These are phyloP conservation scores for Hippophae rhamnoides DNA, from an alignment of 306 rosid genomes.

Conservation along the genomic window DNA sequence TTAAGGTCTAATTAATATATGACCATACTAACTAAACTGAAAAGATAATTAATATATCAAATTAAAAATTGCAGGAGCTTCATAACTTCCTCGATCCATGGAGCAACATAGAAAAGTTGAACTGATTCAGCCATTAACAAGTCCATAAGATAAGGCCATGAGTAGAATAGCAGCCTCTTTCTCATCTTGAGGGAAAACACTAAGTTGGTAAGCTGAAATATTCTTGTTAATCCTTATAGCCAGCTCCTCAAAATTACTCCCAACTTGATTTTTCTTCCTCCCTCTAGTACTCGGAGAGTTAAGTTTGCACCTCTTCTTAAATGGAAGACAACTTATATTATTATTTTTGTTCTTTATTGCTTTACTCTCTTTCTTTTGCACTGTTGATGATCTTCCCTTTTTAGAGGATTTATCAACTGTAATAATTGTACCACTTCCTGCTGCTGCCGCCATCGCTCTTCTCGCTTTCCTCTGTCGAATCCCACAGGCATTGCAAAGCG, in stretches of 20 bases:
- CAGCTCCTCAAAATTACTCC: conserved; percentile 48
- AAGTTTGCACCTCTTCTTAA: conserved; percentile 38
- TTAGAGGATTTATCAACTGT: conserved; percentile 16
- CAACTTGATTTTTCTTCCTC: conserved; percentile 25
- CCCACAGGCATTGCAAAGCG: conserved; percentile 95
- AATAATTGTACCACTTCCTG: conserved; percentile 33
- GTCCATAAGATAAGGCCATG: conserved; percentile 87
- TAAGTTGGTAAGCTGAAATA: conserved; percentile 36
- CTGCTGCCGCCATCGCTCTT: conserved; percentile 61
- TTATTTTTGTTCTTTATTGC: background rate
- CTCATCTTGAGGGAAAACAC: conserved; percentile 93
- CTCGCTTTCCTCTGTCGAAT: conserved; percentile 94
- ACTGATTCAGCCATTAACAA: conserved; percentile 58
- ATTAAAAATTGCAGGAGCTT: conserved; percentile 4
- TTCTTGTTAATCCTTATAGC: conserved; percentile 26
- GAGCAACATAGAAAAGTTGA: background rate
- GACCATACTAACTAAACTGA: too few species aligned
- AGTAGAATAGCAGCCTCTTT: conserved; percentile 88
- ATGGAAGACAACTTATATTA: conserved; percentile 1
- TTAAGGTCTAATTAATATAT: too few species aligned
- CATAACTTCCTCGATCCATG: too few species aligned
- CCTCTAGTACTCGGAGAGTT: conserved; percentile 15
- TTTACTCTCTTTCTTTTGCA: background rate
- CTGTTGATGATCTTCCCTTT: conserved; percentile 24
- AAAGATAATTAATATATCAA: too few species aligned